A percentile compares a stretch with the other conserved stretches of the same genome.
Evolutionary conservation across 768 basidiomycete species (phyloP).

Genomic region (Butyriboletus loyo): DNA sequence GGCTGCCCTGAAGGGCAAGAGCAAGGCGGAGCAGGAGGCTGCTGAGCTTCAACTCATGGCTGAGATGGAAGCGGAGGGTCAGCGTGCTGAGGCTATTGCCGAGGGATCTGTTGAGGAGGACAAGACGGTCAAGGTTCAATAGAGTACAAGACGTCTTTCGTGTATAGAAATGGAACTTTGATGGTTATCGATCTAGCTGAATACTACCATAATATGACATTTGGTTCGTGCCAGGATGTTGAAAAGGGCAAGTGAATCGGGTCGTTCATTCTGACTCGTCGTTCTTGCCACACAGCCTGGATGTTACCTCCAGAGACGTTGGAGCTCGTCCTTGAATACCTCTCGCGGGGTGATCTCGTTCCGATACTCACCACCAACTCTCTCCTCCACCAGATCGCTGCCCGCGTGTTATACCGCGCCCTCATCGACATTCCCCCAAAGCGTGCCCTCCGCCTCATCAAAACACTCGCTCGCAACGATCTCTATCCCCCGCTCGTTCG

Average conservation of each 20-base stretch:
- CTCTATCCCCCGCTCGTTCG: slow-evolving; percentile 42
- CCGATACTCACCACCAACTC: slow-evolving; percentile 23
- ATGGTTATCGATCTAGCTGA: background rate
- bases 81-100: slow-evolving; percentile 61
- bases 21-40: slow-evolving; percentile 48
- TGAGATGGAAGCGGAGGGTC: slow-evolving; percentile 73
- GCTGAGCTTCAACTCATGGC: slow-evolving; percentile 62
- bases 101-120: slow-evolving; percentile 26
- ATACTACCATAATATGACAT: slow-evolving; percentile 2
- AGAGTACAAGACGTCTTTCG: background rate
- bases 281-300: too few species aligned
- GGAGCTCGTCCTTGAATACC: slow-evolving; percentile 29
- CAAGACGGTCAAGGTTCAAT: slow-evolving; percentile 30
- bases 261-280: background rate
- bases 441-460: slow-evolving; percentile 37
- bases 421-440: slow-evolving; percentile 34
- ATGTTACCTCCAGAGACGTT: slow-evolving; percentile 38
- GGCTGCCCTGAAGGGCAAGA: slow-evolving; percentile 50
- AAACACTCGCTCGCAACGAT: slow-evolving; percentile 37
- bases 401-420: slow-evolving; percentile 36
- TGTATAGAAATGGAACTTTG: background rate
- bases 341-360: slow-evolving; percentile 27
- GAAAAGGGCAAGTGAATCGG: background rate
- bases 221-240: background rate
- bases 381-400: slow-evolving; percentile 27